Percentiles rank a stretch among this genome's conserved stretches.
These are phyloP conservation scores for Beauveria rudraprayagi DNA, from an alignment of 2,329 filamentous ascomycete genomes.

Conservation along the genomic window DNA sequence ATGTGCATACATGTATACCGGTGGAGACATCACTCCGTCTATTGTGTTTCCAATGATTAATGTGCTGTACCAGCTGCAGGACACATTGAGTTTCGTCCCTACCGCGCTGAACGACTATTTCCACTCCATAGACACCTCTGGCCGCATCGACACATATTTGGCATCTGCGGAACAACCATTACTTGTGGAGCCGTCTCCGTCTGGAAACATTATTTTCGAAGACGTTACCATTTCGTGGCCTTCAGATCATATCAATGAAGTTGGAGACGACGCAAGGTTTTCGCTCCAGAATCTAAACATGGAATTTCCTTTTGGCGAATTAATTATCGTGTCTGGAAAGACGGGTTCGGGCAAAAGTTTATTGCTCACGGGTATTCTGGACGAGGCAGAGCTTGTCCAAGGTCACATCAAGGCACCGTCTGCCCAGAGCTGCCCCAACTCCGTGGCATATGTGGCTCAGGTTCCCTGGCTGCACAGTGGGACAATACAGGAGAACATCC, in stretches of 20 bases:
- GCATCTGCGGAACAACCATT: background rate
- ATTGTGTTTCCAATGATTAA: too few species aligned
- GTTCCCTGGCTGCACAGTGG: background rate
- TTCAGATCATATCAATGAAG: background rate
- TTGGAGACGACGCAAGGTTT: background rate
- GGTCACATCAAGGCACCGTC: background rate
- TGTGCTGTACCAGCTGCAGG: background rate
- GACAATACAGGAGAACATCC: background rate
- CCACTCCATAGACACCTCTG: background rate
- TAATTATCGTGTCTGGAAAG: conserved; percentile 4
- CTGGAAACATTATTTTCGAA: background rate
- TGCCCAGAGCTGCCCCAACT: background rate
- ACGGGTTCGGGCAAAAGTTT: background rate
- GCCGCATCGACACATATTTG: background rate
- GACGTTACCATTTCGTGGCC: background rate
- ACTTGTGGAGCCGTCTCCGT: background rate
- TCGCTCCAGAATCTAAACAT: background rate
- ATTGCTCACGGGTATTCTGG: background rate
- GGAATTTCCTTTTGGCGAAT: background rate
- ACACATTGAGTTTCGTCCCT: background rate
- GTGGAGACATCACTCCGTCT: too few species aligned
- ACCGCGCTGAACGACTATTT: background rate
- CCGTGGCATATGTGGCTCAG: background rate
- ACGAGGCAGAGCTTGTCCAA: conserved; percentile 1
- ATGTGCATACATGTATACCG: too few species aligned